Base-by-base conservation (phyloP, 805 yeast genomes). In the Kodamaea laetipori region DNA sequence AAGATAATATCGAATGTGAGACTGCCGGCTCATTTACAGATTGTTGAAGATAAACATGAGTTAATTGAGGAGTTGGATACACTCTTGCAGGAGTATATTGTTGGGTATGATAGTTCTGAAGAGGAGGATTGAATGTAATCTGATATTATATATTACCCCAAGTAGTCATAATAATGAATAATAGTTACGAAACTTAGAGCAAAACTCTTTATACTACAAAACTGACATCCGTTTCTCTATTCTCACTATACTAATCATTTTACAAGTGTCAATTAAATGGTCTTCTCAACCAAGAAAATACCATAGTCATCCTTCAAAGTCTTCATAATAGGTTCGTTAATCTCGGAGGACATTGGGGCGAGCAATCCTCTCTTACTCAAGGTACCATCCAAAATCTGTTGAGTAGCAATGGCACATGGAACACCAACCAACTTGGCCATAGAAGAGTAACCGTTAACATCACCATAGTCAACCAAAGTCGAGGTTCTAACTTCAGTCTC, bases 401-500 rank as follows among this genome's bases (percentile, higher is more conserved):
- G 81, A 47, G 86, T 77, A 23, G 98, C 99, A 65, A 94, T 95
- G 43, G 97, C 97, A 73, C 96, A 92, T 54, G 99, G 99, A 51
- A 90, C 92, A 75, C 99, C 99, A 44, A 94, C 99, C 52, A 88
- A 80, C 66, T 92, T 90, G 54, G 99, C 99, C 99, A 94, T 94
- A 26, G 98, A 90, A 31, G 96, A 85, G 82, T 92, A 94, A 48
- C 90, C 89, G 49, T 79, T 73, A 57, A 85, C 85, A 55, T 78
- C 82, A 74, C 99, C 99, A 69, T 87, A 88, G 69, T 90, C 96
- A 27, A 90, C 92, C 63, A 94, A 76, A 47, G 99, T 94, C 15
- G 97, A 86, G 46, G 98, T 90, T 78, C 98, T 90, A 50, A 84
- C 79, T 74, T 94, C 98, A 44, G 77, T 80, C 53, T 81, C 68